Evolutionary conservation across 2,329 filamentous ascomycete genomes (phyloP).

Genomic region (Xylariales sp.): DNA sequence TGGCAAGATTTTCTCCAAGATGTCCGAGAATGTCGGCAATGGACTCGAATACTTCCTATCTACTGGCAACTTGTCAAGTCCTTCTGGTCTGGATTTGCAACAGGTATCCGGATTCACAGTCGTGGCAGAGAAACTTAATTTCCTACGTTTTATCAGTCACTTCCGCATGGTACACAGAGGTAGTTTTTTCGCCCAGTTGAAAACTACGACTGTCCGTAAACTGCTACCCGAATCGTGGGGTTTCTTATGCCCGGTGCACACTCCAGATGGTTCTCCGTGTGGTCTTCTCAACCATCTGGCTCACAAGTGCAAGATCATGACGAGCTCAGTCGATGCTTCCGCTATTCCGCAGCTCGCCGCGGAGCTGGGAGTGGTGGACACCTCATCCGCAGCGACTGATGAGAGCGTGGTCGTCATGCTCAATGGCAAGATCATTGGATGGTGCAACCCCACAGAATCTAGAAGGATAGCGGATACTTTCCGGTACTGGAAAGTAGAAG

Average conservation of each 20-base stretch:
- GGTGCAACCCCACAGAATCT: slow-evolving; percentile 81
- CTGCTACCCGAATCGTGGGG: slow-evolving; percentile 96
- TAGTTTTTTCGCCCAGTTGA: slow-evolving; percentile 96
- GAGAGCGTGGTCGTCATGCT: slow-evolving; percentile 88
- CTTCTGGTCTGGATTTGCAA: slow-evolving; percentile 88
- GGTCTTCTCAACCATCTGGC: slow-evolving; percentile 92
- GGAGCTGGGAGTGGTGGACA: slow-evolving; percentile 73
- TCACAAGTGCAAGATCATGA: slow-evolving; percentile 90
- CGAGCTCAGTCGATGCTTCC: slow-evolving; percentile 68
- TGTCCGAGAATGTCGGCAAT: slow-evolving; percentile 84
- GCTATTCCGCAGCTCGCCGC: slow-evolving; percentile 68
- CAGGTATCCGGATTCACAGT: slow-evolving; percentile 94
- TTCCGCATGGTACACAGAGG: slow-evolving; percentile 99
- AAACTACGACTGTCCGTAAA: slow-evolving; percentile 95
- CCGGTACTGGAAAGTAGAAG: slow-evolving; percentile 93
- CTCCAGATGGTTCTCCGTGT: slow-evolving; percentile 91
- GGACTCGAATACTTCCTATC: slow-evolving; percentile 93
- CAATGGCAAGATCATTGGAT: slow-evolving; percentile 85
- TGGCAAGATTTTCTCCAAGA: slow-evolving; percentile 69
- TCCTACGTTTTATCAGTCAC: slow-evolving; percentile 95
- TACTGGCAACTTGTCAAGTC: slow-evolving; percentile 88
- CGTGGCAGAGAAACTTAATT: slow-evolving; percentile 98
- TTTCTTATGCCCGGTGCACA: slow-evolving; percentile 95
- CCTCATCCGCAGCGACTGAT: slow-evolving; percentile 72
- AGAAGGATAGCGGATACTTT: slow-evolving; percentile 79